Evolutionary conservation across 345 rosid species (phyloP), one percentile per base, ranked within the genome.

Genomic region (Viola odorata): DNA sequence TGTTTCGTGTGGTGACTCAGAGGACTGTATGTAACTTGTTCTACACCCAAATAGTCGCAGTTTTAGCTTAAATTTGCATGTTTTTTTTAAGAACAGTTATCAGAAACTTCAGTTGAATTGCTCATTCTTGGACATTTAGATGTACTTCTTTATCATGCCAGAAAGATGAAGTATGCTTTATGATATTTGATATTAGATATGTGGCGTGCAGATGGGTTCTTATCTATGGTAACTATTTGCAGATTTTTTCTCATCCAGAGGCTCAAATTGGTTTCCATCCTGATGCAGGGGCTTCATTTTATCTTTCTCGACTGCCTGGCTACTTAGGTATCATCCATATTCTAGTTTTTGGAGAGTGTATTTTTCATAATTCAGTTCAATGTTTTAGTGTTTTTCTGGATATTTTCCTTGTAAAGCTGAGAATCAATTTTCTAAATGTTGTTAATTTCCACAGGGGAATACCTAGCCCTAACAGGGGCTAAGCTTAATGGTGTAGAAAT

Each of bases 261-360:
- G 80, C 80, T 37, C 92, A 84, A 69, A 70, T 88, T 66, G 92
- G 99, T 14, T 94, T 90, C 75, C 92, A 90, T 77, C 97, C 87
- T 40, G 96, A 86, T 75, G 89, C 92, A 12, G 92, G 99, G 63
- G 96, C 97, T 66, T 83, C 99, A 10, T 86, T 80, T 67, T 84
- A 94, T 75, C 95, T 90, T 68, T 83, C 99, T 68, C 81, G 77
- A 57, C 85, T 94, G 14, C 95, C 97, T 72, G 95, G 95, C 71
- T 85, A 84, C 76, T 74, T 88, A 71, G 89, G 97, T 88, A 75
- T 57, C 38, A 9, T 12, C 12, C 10, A n/a, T 37, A 56, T 55
- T 49, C 16, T 50, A 37, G 45, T 41, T 32, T 45, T 59, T 73
- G 50, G 14, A 47, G 48, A 3, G 5, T 38, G 48, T 40, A 47